Evolutionary conservation across 208 protist species (phyloP), one percentile per base, ranked within the genome.

Genomic region (Kentomonas sorsogonicus): DNA sequence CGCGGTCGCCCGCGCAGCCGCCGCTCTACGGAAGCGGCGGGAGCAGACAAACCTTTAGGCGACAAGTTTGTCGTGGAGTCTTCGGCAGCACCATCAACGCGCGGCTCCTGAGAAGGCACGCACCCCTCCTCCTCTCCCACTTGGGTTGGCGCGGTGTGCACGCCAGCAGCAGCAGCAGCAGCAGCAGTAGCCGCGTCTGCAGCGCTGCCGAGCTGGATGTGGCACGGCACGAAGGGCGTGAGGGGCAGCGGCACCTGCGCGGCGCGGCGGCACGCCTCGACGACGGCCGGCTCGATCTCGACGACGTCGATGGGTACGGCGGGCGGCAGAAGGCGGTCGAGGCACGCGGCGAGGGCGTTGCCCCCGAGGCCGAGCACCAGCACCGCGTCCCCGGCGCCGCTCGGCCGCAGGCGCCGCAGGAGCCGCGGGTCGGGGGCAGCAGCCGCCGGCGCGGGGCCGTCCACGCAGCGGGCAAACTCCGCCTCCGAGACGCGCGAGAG

Each of bases 331-430:
- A 79, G 38, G 0, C 52, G 36, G 50, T 93, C 79, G 2, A 93
- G 66, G 34, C 76, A 93, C 43, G 63, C 66, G n/a, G 81, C 86
- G 61, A 93, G 56, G 15, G 86, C 86, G 55, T 93, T 93, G 15
- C 81, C 86, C 11, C 86, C 86, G 1, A 93, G 70, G 0, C 86
- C 86, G 13, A 93, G 62, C 27, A 93, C 53, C 20, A 93, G 67
- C n/a, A 93, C 73, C 0, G 68, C 66, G 25, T 74, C 68, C 10
- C 66, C 51, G 0, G 47, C 53, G 1, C 50, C 31, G 36, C 27
- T 23, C n/a, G n/a, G 54, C 11, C 3, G 18, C 31, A n/a, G 29
- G 10, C 2, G 23, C 29, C 2, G 5, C 53, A 6, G 36, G 36
- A 16, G 51, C 23, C n/a, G 50, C 6, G 27, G n/a, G n/a, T n/a